Base-by-base conservation (phyloP, 2,329 filamentous ascomycete genomes). In the Aspergillus sp. region DNA sequence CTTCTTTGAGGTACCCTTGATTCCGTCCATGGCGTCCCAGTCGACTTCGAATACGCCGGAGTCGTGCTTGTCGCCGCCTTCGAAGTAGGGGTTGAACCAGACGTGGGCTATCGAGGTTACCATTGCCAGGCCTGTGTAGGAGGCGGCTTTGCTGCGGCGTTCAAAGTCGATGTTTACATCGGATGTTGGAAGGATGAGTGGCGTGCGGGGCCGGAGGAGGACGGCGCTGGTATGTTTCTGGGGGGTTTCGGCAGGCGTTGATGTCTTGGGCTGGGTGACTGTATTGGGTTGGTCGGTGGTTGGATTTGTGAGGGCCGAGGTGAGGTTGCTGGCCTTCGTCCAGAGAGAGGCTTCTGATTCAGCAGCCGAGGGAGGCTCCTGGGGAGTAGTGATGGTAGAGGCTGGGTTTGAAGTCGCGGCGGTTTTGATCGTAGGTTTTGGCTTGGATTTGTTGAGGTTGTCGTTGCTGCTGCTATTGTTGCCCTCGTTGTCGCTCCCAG, bases 11-110 rank as follows among this genome's bases (percentile, higher is more conserved):
- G 89, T 93, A 1, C 95, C 95, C 73, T 97, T 97, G 73, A 99
- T 93, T 3, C 95, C 95, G 66, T 99, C 95, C 86, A 99, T 90
- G 19, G 82, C 82, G 17, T 90, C 86, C 86, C 87, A 91, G n/a
- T 85, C 82, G 25, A 87, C 86, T 60, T 87, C 84, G 69, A 90
- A 90, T 6, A 89, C 81, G 9, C 88, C 93, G 9, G 83, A 90
- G 44, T 87, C 82, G 49, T 89, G 82, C 0, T 90, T 81, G 15
- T 80, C 77, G 23, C 90, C 90, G 45, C 93, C 92, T 76, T 98
- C 95, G 67, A 98, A 98, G 75, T 87, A 98, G 2, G 87, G 81
- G 69, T 99, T 99, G 80, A 97, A 96, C 95, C 95, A 99, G 15
- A 96, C 90, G 68, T 98, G 93, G 0, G 93, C 93, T 9, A 98